A percentile compares a stretch with the other conserved stretches of the same genome.
Conservation (phyloP, 345 rosid genomes). For the Salix exigua region DNA sequence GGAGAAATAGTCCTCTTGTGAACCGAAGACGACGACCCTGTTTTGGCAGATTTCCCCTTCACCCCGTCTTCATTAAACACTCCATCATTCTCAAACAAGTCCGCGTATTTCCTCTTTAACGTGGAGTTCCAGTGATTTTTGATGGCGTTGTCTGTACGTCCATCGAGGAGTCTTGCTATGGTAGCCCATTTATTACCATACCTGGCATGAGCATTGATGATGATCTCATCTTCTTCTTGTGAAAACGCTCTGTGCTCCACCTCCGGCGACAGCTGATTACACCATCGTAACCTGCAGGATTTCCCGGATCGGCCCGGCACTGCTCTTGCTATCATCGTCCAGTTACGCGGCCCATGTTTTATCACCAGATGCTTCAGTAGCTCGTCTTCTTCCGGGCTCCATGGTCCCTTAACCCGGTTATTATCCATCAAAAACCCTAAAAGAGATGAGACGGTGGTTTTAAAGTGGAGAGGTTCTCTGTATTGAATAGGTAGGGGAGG, state of each 20-base stretch:
- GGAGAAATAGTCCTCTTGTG: neutral
- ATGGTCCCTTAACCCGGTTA: slow-evolving; percentile 21
- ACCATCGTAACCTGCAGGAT: slow-evolving; percentile 32
- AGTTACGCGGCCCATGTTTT: slow-evolving; percentile 19
- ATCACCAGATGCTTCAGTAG: slow-evolving; percentile 11
- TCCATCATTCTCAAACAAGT: neutral
- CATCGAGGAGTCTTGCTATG: slow-evolving; percentile 25
- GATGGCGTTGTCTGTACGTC: slow-evolving; percentile 29
- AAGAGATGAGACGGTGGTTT: neutral
- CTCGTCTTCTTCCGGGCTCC: slow-evolving; percentile 26
- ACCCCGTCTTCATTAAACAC: neutral
- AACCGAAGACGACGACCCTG: neutral
- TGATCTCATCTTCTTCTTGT: slow-evolving; percentile 21
- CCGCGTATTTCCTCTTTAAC: slow-evolving; percentile 23
- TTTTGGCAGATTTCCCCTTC: neutral
- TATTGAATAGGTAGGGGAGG: neutral
- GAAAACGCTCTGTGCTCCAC: slow-evolving; percentile 26
- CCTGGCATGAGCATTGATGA: slow-evolving; percentile 11
- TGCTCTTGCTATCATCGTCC: slow-evolving; percentile 23
- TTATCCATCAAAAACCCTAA: neutral
- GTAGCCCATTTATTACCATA: slow-evolving; percentile 31
- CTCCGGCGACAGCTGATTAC: slow-evolving; percentile 28
- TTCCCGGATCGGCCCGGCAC: slow-evolving; percentile 28
- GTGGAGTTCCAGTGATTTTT: slow-evolving; percentile 34
- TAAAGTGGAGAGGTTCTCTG: neutral